phyloP scores from a whole-genome alignment of 345 rosid genomes.

The Lenwebbia sp. region DNA sequence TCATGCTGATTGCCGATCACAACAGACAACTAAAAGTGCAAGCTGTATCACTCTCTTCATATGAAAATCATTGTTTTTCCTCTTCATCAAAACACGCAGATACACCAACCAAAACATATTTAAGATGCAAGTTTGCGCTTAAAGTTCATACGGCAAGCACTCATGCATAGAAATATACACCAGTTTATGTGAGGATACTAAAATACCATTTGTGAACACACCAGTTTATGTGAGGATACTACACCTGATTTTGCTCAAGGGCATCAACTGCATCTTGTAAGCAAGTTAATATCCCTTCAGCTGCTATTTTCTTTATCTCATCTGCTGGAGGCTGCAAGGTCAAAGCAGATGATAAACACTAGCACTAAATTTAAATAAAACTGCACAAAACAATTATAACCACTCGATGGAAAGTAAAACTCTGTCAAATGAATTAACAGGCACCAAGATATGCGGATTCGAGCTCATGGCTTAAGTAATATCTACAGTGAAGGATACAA shows the following conservation, averaged over 20 bases:
- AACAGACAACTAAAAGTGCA: background rate
- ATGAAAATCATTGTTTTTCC: background rate
- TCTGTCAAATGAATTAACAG: background rate
- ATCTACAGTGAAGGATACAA: background rate
- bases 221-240: background rate
- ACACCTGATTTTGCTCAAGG: constrained; percentile 76
- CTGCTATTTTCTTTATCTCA: constrained; percentile 70
- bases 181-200: background rate
- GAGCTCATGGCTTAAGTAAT: background rate
- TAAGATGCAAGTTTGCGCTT: background rate
- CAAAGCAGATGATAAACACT: background rate
- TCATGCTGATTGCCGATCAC: background rate
- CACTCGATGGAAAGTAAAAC: background rate
- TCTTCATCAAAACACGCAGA: background rate
- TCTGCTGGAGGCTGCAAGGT: constrained; percentile 48
- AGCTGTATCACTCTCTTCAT: background rate
- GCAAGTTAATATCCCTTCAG: constrained; percentile 81
- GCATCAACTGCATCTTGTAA: constrained; percentile 83
- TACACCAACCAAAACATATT: background rate
- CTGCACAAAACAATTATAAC: background rate
- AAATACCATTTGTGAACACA: background rate
- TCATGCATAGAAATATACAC: background rate
- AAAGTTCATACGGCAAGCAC: background rate
- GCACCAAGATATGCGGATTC: background rate
- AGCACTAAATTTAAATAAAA: background rate